These are phyloP conservation scores for Arthrobotrys musiformis DNA, from an alignment of 2,329 filamentous ascomycete species.

Conservation along the genomic window DNA sequence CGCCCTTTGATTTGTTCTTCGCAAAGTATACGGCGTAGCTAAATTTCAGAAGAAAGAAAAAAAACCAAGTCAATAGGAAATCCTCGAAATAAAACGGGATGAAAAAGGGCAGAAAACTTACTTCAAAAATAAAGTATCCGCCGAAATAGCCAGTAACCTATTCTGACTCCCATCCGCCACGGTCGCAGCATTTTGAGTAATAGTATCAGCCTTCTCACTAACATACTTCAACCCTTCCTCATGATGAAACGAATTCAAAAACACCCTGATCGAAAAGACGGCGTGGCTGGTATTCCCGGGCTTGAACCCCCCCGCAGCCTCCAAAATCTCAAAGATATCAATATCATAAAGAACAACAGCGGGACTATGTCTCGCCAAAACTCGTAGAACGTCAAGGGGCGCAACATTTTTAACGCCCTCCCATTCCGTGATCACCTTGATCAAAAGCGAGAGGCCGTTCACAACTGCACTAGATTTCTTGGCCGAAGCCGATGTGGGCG, in stretches of 20 bases:
- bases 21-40: constrained; percentile 77
- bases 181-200: constrained; percentile 73
- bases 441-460: constrained; percentile 71
- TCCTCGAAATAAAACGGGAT: background rate
- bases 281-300: constrained; percentile 76
- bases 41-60: background rate
- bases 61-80: background rate
- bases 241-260: constrained; percentile 86
- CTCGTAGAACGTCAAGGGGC: constrained; percentile 86
- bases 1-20: constrained; percentile 57
- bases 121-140: constrained; percentile 85
- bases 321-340: constrained; percentile 72
- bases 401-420: constrained; percentile 82
- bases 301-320: constrained; percentile 70
- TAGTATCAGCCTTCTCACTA: constrained; percentile 69
- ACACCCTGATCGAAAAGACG: constrained; percentile 84
- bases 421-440: constrained; percentile 82
- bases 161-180: constrained; percentile 69
- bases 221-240: constrained; percentile 75
- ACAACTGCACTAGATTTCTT: constrained; percentile 66
- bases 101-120: constrained; percentile 47
- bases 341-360: constrained; percentile 71
- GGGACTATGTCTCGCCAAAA: constrained; percentile 76
- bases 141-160: constrained; percentile 82
- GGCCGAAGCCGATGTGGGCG: constrained; percentile 61